Percentiles rank a stretch among this genome's conserved stretches.
Conservation (phyloP, 345 rosid species). For the Eutrema yunnanense region DNA sequence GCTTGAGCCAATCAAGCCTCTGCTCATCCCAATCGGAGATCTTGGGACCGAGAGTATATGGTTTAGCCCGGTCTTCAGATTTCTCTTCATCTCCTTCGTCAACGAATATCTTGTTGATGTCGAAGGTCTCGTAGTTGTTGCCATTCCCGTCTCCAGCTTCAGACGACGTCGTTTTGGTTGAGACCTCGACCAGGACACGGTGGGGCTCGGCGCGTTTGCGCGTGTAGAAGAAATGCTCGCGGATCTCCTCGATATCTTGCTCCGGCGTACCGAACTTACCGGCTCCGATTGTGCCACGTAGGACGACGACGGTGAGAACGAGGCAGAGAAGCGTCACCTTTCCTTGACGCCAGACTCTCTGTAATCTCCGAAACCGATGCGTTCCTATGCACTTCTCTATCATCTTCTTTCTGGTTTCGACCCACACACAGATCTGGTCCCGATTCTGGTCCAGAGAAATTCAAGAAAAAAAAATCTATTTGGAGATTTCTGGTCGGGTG, state of each 20-base stretch:
- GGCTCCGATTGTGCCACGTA: conserved; percentile 87
- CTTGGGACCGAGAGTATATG: conserved; percentile 51
- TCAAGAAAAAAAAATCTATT: neutral
- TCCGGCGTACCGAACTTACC: conserved; percentile 87
- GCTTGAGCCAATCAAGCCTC: conserved; percentile 48
- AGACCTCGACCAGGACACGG: conserved; percentile 68
- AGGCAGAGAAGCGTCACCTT: conserved; percentile 54
- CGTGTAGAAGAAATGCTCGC: conserved; percentile 52
- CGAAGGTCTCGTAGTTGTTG: conserved; percentile 45
- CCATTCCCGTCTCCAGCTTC: neutral
- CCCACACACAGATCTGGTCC: conserved; percentile 9
- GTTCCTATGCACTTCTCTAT: conserved; percentile 45
- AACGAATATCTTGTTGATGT: conserved; percentile 36
- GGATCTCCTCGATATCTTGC: conserved; percentile 67
- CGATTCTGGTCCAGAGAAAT: neutral
- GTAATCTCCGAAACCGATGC: conserved; percentile 45
- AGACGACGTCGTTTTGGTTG: conserved; percentile 35
- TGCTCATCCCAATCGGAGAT: conserved; percentile 66
- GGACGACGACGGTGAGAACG: conserved; percentile 70
- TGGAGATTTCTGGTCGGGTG: neutral
- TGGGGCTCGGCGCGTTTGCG: conserved; percentile 56
- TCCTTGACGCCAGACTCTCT: conserved; percentile 49
- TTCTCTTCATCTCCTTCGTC: conserved; percentile 49
- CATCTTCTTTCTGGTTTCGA: conserved; percentile 27
- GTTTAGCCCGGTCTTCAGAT: conserved; percentile 35